Base-by-base conservation (phyloP, 192 early-diverging fungal genomes). In the Backusella parvicylindrica region DNA sequence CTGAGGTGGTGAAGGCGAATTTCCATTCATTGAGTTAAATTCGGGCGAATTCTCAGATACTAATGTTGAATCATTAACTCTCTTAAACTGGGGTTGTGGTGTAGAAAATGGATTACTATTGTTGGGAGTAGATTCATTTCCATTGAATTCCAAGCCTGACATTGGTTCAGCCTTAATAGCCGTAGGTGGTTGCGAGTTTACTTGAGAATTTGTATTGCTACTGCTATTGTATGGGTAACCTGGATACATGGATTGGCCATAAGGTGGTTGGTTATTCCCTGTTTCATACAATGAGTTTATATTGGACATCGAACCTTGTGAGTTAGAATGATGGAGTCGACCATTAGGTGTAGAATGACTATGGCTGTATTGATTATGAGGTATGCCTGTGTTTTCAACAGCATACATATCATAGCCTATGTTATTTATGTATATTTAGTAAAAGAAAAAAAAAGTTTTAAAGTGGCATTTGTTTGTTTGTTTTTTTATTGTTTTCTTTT, bases 221-320 rank as follows among this genome's bases (percentile, higher is more conserved):
- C 11, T 26, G 12, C 18, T 26, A 15, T 41, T 37, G 13, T 33
- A 68, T 13, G 37, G 26, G 31, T 70, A 70, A 18, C 68, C 68
- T 30, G 68, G 28, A 47, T 70, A 70, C 16, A 70, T 66, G 28
- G 64, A 35, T 30, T 70, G 68, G 1, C 68, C 68, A 70, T 70
- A 70, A 7, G 37, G 68, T 28, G 68, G 28, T 30, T 70, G 68
- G 15, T 41, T 38, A 41, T 47, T 47, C 18, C 37, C 37, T 43
- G 26, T 28, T 43, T 70, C 68, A 70, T 70, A 70, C 1, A 70
- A 12, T 40, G 67, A 68, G 23, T 28, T 70, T 31, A 70, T 70
- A 30, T 70, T 70, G 6, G 37, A 23, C 41, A 47, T 47, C 40
- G 35, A 38, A 7, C 68, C 41, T 23, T 70, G 68, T 40, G 38